Percentiles rank a stretch among this genome's conserved stretches.
Evolutionary conservation across 2,329 filamentous ascomycete species (phyloP).

Genomic region (Chalara sp.): DNA sequence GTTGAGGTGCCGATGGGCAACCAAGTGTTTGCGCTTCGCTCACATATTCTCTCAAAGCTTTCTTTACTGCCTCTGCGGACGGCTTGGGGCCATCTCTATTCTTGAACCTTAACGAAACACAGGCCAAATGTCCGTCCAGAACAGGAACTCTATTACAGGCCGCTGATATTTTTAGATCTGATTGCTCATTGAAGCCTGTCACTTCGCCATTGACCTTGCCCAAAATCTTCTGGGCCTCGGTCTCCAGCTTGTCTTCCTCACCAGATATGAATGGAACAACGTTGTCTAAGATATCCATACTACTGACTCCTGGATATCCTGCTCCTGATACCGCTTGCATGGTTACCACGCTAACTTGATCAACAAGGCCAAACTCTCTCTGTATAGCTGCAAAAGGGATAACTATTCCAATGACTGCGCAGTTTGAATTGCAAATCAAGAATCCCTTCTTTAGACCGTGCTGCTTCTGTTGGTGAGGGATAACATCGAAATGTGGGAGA

Average conservation of each 20-base stretch:
- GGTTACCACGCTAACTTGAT: constrained; percentile 72
- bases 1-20: constrained; percentile 77
- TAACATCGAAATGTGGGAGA: constrained; percentile 76
- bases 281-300: constrained; percentile 95
- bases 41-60: constrained; percentile 73
- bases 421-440: constrained; percentile 96
- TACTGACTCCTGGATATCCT: constrained; percentile 82
- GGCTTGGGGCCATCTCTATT: constrained; percentile 59
- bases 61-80: constrained; percentile 66
- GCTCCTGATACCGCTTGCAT: constrained; percentile 93
- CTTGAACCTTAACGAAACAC: constrained; percentile 79
- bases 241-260: constrained; percentile 94
- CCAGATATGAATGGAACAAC: constrained; percentile 89
- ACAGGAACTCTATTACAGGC: constrained; percentile 94
- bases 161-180: constrained; percentile 68
- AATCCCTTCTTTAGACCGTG: constrained; percentile 76
- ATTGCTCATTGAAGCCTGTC: constrained; percentile 72
- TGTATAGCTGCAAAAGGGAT: constrained; percentile 91
- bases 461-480: constrained; percentile 77
- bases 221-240: constrained; percentile 91
- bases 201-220: constrained; percentile 64
- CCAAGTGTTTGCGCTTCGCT: constrained; percentile 77
- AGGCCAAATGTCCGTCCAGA: constrained; percentile 91
- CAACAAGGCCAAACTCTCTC: constrained; percentile 76
- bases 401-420: constrained; percentile 91